Evolutionary conservation across 208 protist genomes (phyloP), one percentile per base, ranked within the genome.

Genomic region (Trypanosoma avium): DNA sequence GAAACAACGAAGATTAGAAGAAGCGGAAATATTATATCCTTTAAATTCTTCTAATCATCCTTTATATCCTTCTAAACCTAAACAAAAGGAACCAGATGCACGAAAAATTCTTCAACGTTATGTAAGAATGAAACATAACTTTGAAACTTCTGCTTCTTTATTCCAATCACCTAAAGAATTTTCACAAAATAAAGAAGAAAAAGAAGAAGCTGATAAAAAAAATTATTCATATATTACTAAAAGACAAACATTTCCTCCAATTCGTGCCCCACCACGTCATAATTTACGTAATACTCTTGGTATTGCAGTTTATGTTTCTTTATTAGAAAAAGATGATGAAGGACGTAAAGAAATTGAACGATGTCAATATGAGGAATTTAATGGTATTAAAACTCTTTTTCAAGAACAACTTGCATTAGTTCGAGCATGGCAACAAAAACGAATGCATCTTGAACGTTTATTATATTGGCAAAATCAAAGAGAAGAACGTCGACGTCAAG

Each of bases 401-500:
- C 57, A 72, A 13, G 75, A 82, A 58, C 77, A 92, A 46, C 45
- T 68, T 21, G 67, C 70, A 52, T 56, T 77, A 32, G 58, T 91
- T 52, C 63, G 54, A 35, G 75, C 75, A 38, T 86, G 82, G 82
- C 63, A 84, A 69, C 77, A 80, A 29, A 87, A 81, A 46, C 73
- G 77, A 22, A 81, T 91, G 76, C 89, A 95, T 55, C 67, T 95
- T 8, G 75, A 93, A 61, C 78, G 89, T 2, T 74, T 95, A 13
- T 26, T 86, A 3, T 90, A 90, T 71, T 95, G 89, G 89, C 67
- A 83, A 24, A 56, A 68, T 0, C 72, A 88, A 61, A 67, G 67
- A 8, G 77, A 86, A 48, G 69, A 79, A 56, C 76, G 81, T 26
- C 59, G 55, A 12, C 48, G 78, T 46, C 27, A 45, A 21, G 54